Base-by-base conservation (phyloP, 2,329 filamentous ascomycete genomes). In the Penicillium sp. region DNA sequence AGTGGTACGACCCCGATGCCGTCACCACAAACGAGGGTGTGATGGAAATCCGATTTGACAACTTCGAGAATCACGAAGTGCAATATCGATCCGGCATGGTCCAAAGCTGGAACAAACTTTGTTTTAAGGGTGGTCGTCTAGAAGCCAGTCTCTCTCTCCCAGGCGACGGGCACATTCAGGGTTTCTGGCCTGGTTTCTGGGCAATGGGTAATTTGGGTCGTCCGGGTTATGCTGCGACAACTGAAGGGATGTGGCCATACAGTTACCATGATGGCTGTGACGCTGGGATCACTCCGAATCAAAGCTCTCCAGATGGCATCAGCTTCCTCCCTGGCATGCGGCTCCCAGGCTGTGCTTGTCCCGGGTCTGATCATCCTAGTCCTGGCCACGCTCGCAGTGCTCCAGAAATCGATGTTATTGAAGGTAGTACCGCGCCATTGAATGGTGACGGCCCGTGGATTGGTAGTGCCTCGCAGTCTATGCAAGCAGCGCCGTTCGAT, bases 111-210 rank as follows among this genome's bases (percentile, higher is more conserved):
- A 91, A 91, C 73, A 85, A 89, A 71, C 72, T 91, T 57, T 90
- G 89, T 74, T 91, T 90, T 78, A 90, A 89, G 62, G 87, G 88
- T 35, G 89, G 89, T 3, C 83, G 88, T 52, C 71, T 91, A 14
- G 89, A 91, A 76, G 87, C 87, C 22, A 89, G 86, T 69, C 86
- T 91, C 55, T 91, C 88, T 4, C 79, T 91, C 6, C 89, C 89
- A 14, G 89, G 88, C 16, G 77, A 81, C 51, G 89, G 88, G 49
- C 86, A 90, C 64, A 83, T 86, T 14, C 82, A 85, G 58, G 89
- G 89, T 59, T 89, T 91, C 75, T 91, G 89, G 89, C 89, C 89
- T 45, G 89, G 89, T 75, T 89, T 90, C 75, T 91, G 89, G 89
- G 82, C 87, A 0, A 90, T 91, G 87, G 89, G 89, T 4, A 91